Evolutionary conservation across 148 eudicot species (phyloP).

Genomic region (Heliamphora exappendiculata): DNA sequence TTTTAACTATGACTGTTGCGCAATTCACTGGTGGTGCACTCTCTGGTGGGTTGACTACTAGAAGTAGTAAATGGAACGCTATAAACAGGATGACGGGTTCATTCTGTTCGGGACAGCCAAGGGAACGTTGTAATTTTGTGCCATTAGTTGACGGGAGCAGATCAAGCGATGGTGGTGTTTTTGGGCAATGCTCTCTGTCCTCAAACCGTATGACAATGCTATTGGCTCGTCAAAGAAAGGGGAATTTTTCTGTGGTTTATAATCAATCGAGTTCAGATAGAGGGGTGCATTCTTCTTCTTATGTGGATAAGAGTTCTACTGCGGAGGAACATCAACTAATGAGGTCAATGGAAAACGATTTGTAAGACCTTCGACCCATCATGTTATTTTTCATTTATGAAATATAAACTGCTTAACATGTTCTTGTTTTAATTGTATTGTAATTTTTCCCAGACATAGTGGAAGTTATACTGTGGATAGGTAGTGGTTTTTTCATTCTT

Average conservation of each 20-base stretch:
- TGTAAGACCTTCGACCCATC: constrained; percentile 18
- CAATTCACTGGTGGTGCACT: constrained; percentile 20
- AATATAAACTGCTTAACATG: background rate
- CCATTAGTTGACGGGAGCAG: constrained; percentile 14
- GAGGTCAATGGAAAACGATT: constrained; percentile 20
- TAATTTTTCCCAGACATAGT: background rate
- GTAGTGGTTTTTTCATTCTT: background rate
- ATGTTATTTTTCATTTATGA: background rate
- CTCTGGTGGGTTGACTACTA: constrained; percentile 17
- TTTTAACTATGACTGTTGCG: constrained; percentile 16
- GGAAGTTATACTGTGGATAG: background rate
- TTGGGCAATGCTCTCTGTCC: constrained; percentile 23
- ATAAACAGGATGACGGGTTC: constrained; percentile 8
- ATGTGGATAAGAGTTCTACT: constrained; percentile 33
- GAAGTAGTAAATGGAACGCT: constrained; percentile 25
- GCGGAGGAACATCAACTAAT: constrained; percentile 13
- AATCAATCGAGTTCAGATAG: constrained; percentile 36
- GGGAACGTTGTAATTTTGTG: constrained; percentile 12
- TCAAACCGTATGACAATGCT: constrained; percentile 14
- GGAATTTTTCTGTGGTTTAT: constrained; percentile 14
- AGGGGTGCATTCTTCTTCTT: constrained; percentile 33
- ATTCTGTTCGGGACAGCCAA: background rate
- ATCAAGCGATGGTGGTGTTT: constrained; percentile 12
- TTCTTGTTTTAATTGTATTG: background rate
- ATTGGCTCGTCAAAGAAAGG: constrained; percentile 26